These are phyloP conservation scores for Bathelium albidoporum DNA, from an alignment of 495 filamentous ascomycete genomes.

Conservation along the genomic window DNA sequence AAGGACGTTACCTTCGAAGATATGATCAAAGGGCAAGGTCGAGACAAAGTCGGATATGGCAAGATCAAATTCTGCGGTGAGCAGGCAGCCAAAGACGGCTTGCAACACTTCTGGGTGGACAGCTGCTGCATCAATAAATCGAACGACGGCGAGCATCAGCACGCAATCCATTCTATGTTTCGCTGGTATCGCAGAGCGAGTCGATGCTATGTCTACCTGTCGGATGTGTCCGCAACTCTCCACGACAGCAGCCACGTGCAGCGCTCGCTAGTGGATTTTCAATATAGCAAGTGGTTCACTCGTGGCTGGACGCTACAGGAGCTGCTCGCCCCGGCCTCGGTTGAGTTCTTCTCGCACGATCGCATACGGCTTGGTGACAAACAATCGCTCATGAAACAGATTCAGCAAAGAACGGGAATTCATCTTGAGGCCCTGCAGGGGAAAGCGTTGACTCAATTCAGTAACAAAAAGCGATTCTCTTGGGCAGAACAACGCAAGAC, in stretches of 20 bases:
- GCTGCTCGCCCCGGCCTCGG: not conserved
- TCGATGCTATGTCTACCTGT: not conserved
- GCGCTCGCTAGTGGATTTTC: not conserved
- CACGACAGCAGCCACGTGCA: not conserved
- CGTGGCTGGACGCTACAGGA: not conserved
- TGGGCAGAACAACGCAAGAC: not conserved
- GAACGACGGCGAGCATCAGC: not conserved
- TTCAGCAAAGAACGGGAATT: not conserved
- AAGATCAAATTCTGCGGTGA: conserved; percentile 13
- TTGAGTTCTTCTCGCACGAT: not conserved
- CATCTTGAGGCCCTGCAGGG: not conserved
- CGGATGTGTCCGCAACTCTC: not conserved
- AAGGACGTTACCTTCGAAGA: conserved; percentile 12
- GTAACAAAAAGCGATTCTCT: not conserved
- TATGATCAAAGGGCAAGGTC: not conserved
- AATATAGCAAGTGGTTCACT: not conserved
- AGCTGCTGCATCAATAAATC: not conserved
- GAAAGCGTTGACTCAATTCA: not conserved
- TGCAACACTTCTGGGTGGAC: conserved; percentile 9
- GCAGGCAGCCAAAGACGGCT: conserved; percentile 7
- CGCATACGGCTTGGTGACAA: not conserved
- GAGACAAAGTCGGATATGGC: conserved; percentile 10
- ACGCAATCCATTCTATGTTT: not conserved
- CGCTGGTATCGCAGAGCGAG: not conserved
- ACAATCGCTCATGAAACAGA: not conserved